These are phyloP conservation scores for Myochromella boudieri DNA, from an alignment of 768 basidiomycete species.

Conservation along the genomic window DNA sequence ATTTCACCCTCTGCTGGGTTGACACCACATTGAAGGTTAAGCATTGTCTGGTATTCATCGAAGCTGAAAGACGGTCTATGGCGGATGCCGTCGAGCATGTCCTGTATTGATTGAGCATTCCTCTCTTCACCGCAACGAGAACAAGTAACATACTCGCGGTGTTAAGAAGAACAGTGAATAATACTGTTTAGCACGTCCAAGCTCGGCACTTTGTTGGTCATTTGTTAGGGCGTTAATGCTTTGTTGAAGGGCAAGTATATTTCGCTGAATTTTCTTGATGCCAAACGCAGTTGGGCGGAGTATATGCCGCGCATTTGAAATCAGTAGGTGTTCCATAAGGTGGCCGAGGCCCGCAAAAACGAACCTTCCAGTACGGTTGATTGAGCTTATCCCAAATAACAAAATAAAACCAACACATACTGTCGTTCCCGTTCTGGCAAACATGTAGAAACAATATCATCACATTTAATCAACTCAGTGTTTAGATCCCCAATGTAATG, in stretches of 20 bases:
- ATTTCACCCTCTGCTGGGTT: slow-evolving; percentile 57
- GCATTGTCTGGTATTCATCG: slow-evolving; percentile 91
- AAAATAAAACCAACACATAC: slow-evolving; percentile 42
- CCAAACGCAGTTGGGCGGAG: slow-evolving; percentile 71
- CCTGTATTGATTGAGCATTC: slow-evolving; percentile 37
- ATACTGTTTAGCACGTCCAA: slow-evolving; percentile 76
- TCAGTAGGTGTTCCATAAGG: slow-evolving; percentile 82
- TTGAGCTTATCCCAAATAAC: slow-evolving; percentile 10
- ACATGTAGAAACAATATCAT: slow-evolving; percentile 64
- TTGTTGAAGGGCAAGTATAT: slow-evolving; percentile 91
- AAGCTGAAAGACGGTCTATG: slow-evolving; percentile 69
- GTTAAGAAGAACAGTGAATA: slow-evolving; percentile 75
- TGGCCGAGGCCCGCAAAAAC: slow-evolving; percentile 83
- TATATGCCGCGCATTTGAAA: slow-evolving; percentile 72
- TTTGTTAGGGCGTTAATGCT: slow-evolving; percentile 76
- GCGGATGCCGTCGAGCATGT: slow-evolving; percentile 74
- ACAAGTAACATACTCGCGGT: slow-evolving; percentile 60
- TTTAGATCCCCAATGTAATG: slow-evolving; percentile 87
- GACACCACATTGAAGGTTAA: slow-evolving; percentile 86
- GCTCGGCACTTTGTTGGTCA: slow-evolving; percentile 60
- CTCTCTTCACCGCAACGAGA: background rate
- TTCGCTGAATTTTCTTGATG: slow-evolving; percentile 83
- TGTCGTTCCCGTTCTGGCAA: slow-evolving; percentile 63
- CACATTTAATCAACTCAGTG: slow-evolving; percentile 70
- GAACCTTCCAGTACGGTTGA: slow-evolving; percentile 54